Evolutionary conservation across 2,329 filamentous ascomycete genomes (phyloP), one percentile per base, ranked within the genome.

Genomic region (Aurifilum marmelostoma): DNA sequence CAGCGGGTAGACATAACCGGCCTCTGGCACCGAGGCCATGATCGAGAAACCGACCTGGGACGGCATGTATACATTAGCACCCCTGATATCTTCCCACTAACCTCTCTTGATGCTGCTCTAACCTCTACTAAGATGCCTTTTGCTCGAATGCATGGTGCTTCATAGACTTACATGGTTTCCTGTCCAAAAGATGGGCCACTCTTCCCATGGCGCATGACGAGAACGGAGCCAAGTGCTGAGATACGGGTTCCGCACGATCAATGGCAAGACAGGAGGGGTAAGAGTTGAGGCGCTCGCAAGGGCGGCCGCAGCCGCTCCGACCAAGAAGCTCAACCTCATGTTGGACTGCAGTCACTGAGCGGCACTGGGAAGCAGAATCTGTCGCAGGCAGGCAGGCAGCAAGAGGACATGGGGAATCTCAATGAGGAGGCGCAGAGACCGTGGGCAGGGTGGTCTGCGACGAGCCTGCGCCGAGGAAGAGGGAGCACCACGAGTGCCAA

Each of bases 121-220:
- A 8, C 11, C 43, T n/a, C 43, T 47, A 61, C 43, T 52, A 21
- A 39, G 29, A 39, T 18, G 8, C 16, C 29, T 32, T 37, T 18
- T 37, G 32, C n/a, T 39, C 34, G 4, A 21, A 24, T 34, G 21
- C 3, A 60, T 12, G 24, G 9, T 4, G 12, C 37, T 41, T 16
- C 8, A 24, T 2, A 8, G 34, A 65, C 75, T 70, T 72, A 77
- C 77, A 67, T 75, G 76, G 62, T 76, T 72, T 18, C 76, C 77
- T 2, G 76, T 79, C 75, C 75, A 78, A 70, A 80, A 79, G 78
- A 95, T 95, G 32, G 93, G 93, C 93, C 93, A 97, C 80, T 88
- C 87, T 66, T 88, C 86, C 93, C 93, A 97, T 1, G 93, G 93
- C 60, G 85, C 85, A 67, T 91, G 86, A 73, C 93, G 86, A 54